Base-by-base conservation (phyloP, 1,284 basidiomycete species). In the Leccinum angustisporum region DNA sequence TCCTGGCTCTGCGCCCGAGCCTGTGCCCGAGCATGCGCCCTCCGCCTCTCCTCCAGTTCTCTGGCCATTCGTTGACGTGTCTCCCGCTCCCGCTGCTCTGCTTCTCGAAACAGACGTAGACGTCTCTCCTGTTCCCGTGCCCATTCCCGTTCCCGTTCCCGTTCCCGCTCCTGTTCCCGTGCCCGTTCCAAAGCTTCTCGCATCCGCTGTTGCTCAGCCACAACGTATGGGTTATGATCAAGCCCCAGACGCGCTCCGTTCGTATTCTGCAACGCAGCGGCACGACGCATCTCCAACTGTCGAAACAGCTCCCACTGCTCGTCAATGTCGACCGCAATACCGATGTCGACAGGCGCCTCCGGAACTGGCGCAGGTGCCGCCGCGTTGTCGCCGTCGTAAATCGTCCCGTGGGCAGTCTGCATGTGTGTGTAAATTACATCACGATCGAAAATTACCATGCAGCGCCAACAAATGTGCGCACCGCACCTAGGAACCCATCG, bases 401-500 rank as follows among this genome's bases (percentile, higher is more conserved):
- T 25, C 5, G 79, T 77, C 7, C 81, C 83, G 65, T 87, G 86
- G 4, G 64, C 73, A 2, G 54, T 38, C 8, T 67, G 67, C 78
- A 87, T 84, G 64, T 87, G 86, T 0, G 63, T 58, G 62, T 87
- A 86, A 18, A 86, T 82, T 16, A 76, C 75, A 1, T 66, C 56
- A 0, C 14, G 18, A 10, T 13, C 14, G 25, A 51, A 51, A 16
- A 27, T 16, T 10, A 14, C 25, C 50, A 51, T 51, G 16, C 84
- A 86, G 5, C 72, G 72, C 84, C 83, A 86, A 63, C 84, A 86
- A 10, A 85, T 78, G 66, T 85, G 83, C 5, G 78, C 78, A 0
- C 80, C 79, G 58, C 84, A 86, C 59, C 68, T 78, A 36, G 33
- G 11, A 1, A 3, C 1, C 84, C 85, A 21, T 78, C 80, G 18